Percentiles rank a stretch among this genome's conserved stretches.
These are phyloP conservation scores for Trametes versicolor DNA, from an alignment of 1,284 basidiomycete species.

Conservation along the genomic window DNA sequence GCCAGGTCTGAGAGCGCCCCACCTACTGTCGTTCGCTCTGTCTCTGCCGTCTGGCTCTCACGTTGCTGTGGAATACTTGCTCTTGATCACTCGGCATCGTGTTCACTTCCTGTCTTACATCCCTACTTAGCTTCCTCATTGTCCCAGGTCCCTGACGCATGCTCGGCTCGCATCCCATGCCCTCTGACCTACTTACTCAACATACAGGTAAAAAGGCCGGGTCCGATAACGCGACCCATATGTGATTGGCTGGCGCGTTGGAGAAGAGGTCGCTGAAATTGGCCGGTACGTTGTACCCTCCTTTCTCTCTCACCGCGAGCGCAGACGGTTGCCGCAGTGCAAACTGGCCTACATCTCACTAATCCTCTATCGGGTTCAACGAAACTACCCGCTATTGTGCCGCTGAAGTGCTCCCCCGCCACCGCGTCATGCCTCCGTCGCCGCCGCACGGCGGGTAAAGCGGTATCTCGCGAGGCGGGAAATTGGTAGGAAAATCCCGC, in stretches of 20 bases:
- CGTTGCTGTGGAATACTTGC: background rate
- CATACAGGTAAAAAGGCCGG: background rate
- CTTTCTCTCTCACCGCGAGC: background rate
- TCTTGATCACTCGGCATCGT: background rate
- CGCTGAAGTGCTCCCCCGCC: too few species aligned
- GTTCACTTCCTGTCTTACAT: background rate
- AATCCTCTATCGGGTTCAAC: too few species aligned
- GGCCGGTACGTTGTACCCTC: background rate
- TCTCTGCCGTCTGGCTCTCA: background rate
- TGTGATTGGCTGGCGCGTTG: background rate
- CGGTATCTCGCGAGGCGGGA: too few species aligned
- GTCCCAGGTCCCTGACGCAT: background rate
- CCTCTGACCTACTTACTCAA: conserved; percentile 5
- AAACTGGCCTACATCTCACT: too few species aligned
- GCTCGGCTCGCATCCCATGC: background rate
- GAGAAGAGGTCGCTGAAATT: background rate
- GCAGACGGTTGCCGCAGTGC: too few species aligned
- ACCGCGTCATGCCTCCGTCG: too few species aligned
- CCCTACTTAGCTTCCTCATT: background rate
- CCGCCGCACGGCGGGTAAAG: too few species aligned
- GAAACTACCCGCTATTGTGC: too few species aligned
- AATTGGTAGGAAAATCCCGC: too few species aligned
- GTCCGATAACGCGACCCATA: background rate
- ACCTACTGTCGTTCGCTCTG: background rate
- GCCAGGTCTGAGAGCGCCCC: background rate